Conservation (phyloP, 1,284 basidiomycete genomes). For the Apiotrichum montevideense region DNA sequence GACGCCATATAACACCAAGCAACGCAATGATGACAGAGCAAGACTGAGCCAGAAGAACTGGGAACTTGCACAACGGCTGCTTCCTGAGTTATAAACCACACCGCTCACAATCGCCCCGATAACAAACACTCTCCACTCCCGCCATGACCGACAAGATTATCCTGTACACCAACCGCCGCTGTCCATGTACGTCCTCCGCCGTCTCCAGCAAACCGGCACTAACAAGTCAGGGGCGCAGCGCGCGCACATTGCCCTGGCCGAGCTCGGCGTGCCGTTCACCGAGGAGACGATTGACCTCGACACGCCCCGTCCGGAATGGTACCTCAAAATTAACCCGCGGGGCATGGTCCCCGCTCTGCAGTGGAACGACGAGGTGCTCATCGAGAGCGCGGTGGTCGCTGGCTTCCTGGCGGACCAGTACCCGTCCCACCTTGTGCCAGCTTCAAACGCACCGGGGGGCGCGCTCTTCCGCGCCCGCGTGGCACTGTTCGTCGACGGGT, state of each 20-base stretch:
- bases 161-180: conserved; percentile 9
- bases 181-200: conserved; percentile 2
- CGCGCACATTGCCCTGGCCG: conserved; percentile 9
- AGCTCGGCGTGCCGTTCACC: conserved; percentile 5
- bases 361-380: conserved; percentile 8
- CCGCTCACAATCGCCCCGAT: too few relatives aligned
- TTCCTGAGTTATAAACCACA: too few relatives aligned
- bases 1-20: too few relatives aligned
- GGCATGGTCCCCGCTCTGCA: conserved; percentile 8
- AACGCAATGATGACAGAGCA: too few relatives aligned
- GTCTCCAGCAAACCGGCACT: not conserved
- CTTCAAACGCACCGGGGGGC: conserved; percentile 1
- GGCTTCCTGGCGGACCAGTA: conserved; percentile 10
- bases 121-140: too few relatives aligned
- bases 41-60: too few relatives aligned
- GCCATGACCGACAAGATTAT: conserved; percentile 3
- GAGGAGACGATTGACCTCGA: conserved; percentile 13
- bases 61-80: too few relatives aligned
- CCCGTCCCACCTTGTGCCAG: conserved; percentile 6
- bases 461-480: conserved; percentile 9
- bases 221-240: conserved; percentile 8
- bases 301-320: conserved; percentile 7
- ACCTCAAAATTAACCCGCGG: conserved; percentile 12
- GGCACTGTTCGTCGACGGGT: conserved; percentile 8
- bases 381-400: conserved; percentile 8